Base-by-base conservation (phyloP, 345 rosid species). In the Citrus australasica region DNA sequence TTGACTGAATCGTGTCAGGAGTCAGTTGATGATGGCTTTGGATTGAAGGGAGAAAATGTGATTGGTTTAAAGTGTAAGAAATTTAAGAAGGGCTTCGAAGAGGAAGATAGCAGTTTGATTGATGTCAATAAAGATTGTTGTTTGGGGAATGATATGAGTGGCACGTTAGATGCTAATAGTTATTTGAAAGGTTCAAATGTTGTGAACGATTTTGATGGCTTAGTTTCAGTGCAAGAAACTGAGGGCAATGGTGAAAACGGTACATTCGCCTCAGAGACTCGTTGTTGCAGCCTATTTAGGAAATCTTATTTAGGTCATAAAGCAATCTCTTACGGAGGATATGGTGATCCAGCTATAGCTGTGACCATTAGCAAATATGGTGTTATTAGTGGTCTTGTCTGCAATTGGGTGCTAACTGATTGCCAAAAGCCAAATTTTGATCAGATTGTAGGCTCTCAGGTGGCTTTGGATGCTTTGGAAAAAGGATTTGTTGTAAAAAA, bases 401-500 rank as follows among this genome's bases (percentile, higher is more conserved):
- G 79, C 56, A 55, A 60, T 48, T 71, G 84, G 83, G 79, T 78
- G 86, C 78, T 71, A 71, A 55, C 37, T 7, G 25, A 21, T 37
- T 33, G 48, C 13, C 67, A 72, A 69, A 56, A 63, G 68, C 42
- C 69, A 70, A 86, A 75, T 62, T 85, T 89, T 30, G 85, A 87
- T 74, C 78, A 83, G 51, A 83, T 93, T 69, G 75, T 92, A 65
- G 84, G 81, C 33, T 89, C 87, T 25, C 28, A 75, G 56, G 74
- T 9, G 0, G 90, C 85, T 22, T 80, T 77, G 40, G 84, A 88
- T 55, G 89, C 85, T 51, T 71, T 92, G 84, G 79, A 82, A n/a
- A 83, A 84, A 77, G 98, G 97, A 59, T 92, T 95, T 80, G 81
- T 79, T 32, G 94, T 92, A 33, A 87, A 80, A 68, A 92, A 89